Percentiles rank a stretch among this genome's conserved stretches.
Evolutionary conservation across 208 protist species (phyloP).

Genomic region (Trichomonas gallinae): DNA sequence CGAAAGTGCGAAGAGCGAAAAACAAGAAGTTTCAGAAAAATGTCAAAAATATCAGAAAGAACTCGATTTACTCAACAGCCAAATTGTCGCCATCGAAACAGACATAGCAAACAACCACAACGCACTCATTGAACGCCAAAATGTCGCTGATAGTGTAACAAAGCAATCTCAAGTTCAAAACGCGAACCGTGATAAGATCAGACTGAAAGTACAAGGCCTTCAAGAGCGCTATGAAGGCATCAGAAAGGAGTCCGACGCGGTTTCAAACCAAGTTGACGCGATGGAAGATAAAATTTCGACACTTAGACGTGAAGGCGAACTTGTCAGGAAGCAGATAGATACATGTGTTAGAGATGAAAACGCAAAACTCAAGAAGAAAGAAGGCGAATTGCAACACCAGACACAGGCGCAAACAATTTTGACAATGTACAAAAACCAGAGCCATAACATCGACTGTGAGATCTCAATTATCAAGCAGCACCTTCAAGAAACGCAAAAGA

Average conservation of each 20-base stretch:
- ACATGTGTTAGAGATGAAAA: background rate
- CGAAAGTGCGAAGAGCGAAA: background rate
- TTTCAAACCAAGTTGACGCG: background rate
- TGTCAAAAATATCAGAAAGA: background rate
- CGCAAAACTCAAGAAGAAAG: background rate
- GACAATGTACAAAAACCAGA: background rate
- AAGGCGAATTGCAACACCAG: background rate
- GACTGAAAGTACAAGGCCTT: background rate
- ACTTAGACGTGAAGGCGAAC: background rate
- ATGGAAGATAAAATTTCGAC: background rate
- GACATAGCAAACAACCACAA: background rate
- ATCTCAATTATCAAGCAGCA: background rate
- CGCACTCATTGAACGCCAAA: background rate
- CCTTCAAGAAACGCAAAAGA: slow-evolving; percentile 15
- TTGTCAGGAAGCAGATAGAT: background rate
- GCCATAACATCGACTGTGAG: background rate
- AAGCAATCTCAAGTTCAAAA: background rate
- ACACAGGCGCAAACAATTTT: background rate
- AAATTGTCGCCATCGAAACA: background rate
- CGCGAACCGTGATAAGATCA: background rate
- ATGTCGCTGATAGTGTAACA: background rate
- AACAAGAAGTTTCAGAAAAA: background rate
- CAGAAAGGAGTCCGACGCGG: background rate
- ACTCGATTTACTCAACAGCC: background rate
- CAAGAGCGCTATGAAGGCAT: background rate